Evolutionary conservation across 371 early-diverging fungal genomes (phyloP), one percentile per base, ranked within the genome.

Genomic region (Catenaria anguillulae): DNA sequence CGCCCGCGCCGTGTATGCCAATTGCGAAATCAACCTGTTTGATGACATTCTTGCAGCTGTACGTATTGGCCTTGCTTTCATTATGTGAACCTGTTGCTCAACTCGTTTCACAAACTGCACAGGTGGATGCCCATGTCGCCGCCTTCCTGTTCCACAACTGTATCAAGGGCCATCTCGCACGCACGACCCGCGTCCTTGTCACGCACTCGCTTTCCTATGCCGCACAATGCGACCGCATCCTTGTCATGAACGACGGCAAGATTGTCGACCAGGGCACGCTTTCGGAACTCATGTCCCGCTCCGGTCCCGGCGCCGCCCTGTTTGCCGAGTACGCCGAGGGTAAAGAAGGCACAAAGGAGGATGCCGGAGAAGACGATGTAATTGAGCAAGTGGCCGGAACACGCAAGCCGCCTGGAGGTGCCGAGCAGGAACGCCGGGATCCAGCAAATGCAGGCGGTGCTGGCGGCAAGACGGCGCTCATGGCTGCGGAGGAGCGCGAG

Each of bases 121-220:
- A n/a, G 35, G 92, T 97, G 4, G 95, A 97, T 74, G 86, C 91
- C 2, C 92, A 93, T 64, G 95, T 95, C 5, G 93, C 92, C 34
- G 64, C 73, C 24, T 77, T 80, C 63, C 83, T 93, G 43, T 90
- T 92, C 71, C 84, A 87, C 60, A 67, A 86, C 34, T 37, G 37
- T 19, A 33, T 58, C 58, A 33, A 33, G 26, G 5, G 8, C 19
- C n/a, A 92, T 31, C 73, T 95, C 35, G 75, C 77, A 33, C 73
- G 75, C 65, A 89, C 88, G 66, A 80, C 92, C 15, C 82, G 94
- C 29, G 65, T 97, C 19, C 73, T 97, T 54, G 93, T 95, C 36
- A 97, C 93, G 1, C 93, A 97, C 68, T 87, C 86, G 17, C 81
- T 97, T 43, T 84, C 90, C 50, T 86, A 84, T 65, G 68, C 93